Evolutionary conservation across 2,329 filamentous ascomycete genomes (phyloP).

Genomic region (Zymoseptoria brevis): DNA sequence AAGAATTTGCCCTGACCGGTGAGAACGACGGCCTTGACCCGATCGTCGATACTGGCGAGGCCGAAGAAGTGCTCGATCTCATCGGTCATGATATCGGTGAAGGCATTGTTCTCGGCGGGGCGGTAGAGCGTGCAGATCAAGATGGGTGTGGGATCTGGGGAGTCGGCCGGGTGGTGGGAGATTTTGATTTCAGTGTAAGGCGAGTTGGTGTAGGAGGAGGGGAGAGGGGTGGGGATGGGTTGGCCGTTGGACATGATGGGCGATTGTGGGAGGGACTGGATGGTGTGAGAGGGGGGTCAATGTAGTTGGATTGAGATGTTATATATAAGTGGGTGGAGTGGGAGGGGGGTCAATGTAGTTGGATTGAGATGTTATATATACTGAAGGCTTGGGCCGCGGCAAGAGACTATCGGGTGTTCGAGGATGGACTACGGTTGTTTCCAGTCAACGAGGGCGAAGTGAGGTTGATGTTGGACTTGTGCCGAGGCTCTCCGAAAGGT

Average conservation of each 20-base stretch:
- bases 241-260: slow-evolving; percentile 9
- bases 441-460: background rate
- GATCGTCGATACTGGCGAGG: slow-evolving; percentile 16
- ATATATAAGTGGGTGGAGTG: background rate
- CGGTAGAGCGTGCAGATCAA: slow-evolving; percentile 14
- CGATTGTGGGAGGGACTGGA: background rate
- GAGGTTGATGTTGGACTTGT: background rate
- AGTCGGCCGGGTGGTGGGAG: slow-evolving; percentile 14
- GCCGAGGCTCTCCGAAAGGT: background rate
- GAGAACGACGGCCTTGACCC: slow-evolving; percentile 13
- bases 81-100: slow-evolving; percentile 19
- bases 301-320: background rate
- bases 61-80: slow-evolving; percentile 18
- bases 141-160: slow-evolving; percentile 12
- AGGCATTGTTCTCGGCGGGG: slow-evolving; percentile 14
- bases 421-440: background rate
- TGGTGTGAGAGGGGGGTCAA: background rate
- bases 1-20: slow-evolving; percentile 16
- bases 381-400: background rate
- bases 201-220: slow-evolving; percentile 2
- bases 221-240: slow-evolving; percentile 3
- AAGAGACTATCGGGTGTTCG: background rate
- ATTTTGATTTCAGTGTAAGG: slow-evolving; percentile 15
- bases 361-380: background rate
- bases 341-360: background rate